These are phyloP conservation scores for Scedosporium boydii DNA, from an alignment of 2,329 filamentous ascomycete species.

Conservation along the genomic window DNA sequence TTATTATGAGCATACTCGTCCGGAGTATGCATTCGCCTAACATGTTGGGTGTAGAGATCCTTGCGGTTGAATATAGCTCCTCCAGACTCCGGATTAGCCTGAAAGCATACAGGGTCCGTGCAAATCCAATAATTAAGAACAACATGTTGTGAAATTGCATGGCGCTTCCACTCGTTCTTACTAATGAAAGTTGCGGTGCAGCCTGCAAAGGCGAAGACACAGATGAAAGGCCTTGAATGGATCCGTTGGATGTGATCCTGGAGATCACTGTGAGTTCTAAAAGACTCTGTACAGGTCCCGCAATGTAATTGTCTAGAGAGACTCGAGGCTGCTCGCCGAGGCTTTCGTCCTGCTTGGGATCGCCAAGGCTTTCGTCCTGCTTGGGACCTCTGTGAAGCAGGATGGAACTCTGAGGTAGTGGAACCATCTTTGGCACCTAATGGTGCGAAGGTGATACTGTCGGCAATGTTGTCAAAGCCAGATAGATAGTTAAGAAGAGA, in stretches of 20 bases:
- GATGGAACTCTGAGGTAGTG: no score
- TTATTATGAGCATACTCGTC: slow-evolving; percentile 29
- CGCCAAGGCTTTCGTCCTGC: background rate
- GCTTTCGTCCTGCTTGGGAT: background rate
- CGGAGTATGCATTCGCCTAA: slow-evolving; percentile 72
- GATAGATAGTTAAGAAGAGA: no score
- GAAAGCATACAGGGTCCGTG: slow-evolving; percentile 47
- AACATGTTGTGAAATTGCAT: slow-evolving; percentile 73
- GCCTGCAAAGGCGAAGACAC: slow-evolving; percentile 69
- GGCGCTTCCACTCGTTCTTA: slow-evolving; percentile 96
- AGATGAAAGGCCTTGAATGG: slow-evolving; percentile 58
- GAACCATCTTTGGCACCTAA: no score
- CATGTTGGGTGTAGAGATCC: slow-evolving; percentile 82
- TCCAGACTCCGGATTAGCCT: slow-evolving; percentile 15
- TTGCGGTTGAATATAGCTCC: slow-evolving; percentile 76
- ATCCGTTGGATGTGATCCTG: slow-evolving; percentile 40
- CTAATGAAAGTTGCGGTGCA: slow-evolving; percentile 63
- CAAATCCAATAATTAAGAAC: slow-evolving; percentile 68
- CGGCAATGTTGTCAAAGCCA: no score
- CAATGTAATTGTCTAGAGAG: no score
- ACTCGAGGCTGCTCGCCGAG: no score
- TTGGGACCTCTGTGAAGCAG: no score
- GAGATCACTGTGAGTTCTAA: slow-evolving; percentile 34
- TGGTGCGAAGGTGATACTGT: no score
- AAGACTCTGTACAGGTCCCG: slow-evolving; percentile 15